Base-by-base conservation (phyloP, 1,139 yeast species). In the Debaryomyces psychrophilus region DNA sequence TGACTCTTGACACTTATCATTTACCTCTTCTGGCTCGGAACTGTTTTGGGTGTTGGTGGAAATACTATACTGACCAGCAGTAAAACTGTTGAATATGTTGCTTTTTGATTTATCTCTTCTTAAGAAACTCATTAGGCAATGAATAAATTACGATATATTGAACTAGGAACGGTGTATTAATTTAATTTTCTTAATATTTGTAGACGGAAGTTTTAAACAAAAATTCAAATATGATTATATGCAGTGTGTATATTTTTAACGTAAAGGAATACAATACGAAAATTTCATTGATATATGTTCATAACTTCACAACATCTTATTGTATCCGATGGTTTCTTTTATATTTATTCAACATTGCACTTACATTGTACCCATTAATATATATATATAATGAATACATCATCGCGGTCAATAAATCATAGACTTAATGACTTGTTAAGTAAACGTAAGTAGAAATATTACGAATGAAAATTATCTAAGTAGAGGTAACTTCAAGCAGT, bases 321-420 rank as follows among this genome's bases (percentile, higher is more conserved):
- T 12, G 31, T 12, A 28, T 14, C 14, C 33, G 18, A 29, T 29
- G 20, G 33, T 29, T 29, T 15, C 31, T 14, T 14, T 29, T 14
- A 29, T 29, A 14, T 20, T 9, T 33, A 18, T 22, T 34, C 8
- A 18, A 4, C 12, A 18, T 34, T 17, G n/a, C n/a, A 17, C 17
- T 15, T 8, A 18, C 25, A 27, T 12, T 23, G 15, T 36, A 38
- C 15, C 12, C 37, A 2, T 28, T 22, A 6, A 9, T 15, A 31
- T 25, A 18, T 33, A 14, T 14, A 22, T 18, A 22, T 25, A 35
- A 17, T 60, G 66, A 49, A 60, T 8, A 78, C 73, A 46, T 64
- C 75, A 5, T 73, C 78, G 18, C 59, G 79, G 56, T 66, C 74
- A 6, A 73, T 74, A 49, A 74, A 74, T 57, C 78, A 73, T 51